Conservation (phyloP, 1,139 yeast species). For the Yamadazyma siamensis region DNA sequence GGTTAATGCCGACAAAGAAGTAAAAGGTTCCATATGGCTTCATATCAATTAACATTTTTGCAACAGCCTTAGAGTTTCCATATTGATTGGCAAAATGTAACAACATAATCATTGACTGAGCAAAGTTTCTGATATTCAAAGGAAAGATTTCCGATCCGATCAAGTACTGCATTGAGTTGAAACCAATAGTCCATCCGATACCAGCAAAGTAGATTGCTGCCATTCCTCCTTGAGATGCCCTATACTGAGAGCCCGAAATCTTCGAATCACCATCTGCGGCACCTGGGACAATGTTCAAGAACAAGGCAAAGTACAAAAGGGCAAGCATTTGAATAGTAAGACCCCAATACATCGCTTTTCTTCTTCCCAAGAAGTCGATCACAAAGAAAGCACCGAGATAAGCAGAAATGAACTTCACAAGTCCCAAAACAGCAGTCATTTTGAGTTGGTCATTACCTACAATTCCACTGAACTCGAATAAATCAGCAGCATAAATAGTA, state of each 20-base stretch:
- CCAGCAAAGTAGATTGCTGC: slow-evolving; percentile 50
- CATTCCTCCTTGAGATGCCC: slow-evolving; percentile 44
- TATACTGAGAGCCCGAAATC: slow-evolving; percentile 23
- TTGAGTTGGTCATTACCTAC: slow-evolving; percentile 27
- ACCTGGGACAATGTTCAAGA: slow-evolving; percentile 39
- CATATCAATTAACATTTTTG: slow-evolving; percentile 44
- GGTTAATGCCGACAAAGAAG: slow-evolving; percentile 42
- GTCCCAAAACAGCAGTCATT: slow-evolving; percentile 43
- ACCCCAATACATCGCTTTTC: slow-evolving; percentile 31
- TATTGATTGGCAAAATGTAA: slow-evolving; percentile 55
- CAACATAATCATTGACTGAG: slow-evolving; percentile 49
- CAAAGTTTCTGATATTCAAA: slow-evolving; percentile 45
- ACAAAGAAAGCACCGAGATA: slow-evolving; percentile 39
- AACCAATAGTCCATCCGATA: slow-evolving; percentile 59
- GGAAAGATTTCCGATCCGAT: slow-evolving; percentile 57
- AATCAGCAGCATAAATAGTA: slow-evolving; percentile 50
- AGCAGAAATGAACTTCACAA: slow-evolving; percentile 38
- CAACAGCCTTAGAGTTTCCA: slow-evolving; percentile 53
- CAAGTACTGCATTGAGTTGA: slow-evolving; percentile 52
- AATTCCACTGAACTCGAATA: slow-evolving; percentile 47
- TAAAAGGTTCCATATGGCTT: slow-evolving; percentile 47
- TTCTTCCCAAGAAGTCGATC: slow-evolving; percentile 40
- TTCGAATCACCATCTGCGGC: slow-evolving; percentile 23
- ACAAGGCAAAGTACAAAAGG: slow-evolving; percentile 37
- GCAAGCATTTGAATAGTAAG: slow-evolving; percentile 26